Evolutionary conservation across 371 early-diverging fungal genomes (phyloP).

Genomic region (Saksenaea vasiformis): DNA sequence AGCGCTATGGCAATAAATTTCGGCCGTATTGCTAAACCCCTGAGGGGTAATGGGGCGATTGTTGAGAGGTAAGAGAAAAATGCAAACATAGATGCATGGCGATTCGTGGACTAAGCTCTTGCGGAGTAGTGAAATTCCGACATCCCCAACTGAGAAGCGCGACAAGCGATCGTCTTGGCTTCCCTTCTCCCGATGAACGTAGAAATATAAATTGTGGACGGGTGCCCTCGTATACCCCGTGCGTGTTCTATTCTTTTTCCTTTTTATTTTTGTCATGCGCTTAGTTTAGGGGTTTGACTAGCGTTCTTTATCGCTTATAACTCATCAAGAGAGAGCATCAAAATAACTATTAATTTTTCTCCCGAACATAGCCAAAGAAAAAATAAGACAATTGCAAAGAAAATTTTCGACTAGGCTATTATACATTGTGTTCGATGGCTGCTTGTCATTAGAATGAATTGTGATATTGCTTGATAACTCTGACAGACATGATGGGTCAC

Average conservation of each 20-base stretch:
- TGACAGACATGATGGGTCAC: too few relatives aligned
- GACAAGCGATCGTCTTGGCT: slow-evolving; percentile 44
- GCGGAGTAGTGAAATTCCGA: slow-evolving; percentile 15
- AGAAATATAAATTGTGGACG: slow-evolving; percentile 4
- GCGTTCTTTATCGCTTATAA: not conserved
- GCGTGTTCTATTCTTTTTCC: not conserved
- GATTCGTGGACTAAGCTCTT: not conserved
- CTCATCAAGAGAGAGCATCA: too few relatives aligned
- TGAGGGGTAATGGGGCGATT: slow-evolving; percentile 78
- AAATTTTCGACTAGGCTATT: too few relatives aligned
- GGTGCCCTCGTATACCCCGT: not conserved
- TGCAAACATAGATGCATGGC: not conserved
- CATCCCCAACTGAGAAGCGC: slow-evolving; percentile 30
- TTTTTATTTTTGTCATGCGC: not conserved
- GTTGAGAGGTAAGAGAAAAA: slow-evolving; percentile 17
- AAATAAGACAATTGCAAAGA: too few relatives aligned
- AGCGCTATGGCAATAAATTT: slow-evolving; percentile 71
- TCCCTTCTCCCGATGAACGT: slow-evolving; percentile 21
- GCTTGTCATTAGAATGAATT: too few relatives aligned
- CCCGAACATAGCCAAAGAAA: too few relatives aligned
- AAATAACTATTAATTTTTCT: too few relatives aligned
- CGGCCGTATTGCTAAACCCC: slow-evolving; percentile 91
- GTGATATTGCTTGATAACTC: too few relatives aligned
- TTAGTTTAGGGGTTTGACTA: not conserved
- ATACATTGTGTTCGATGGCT: too few relatives aligned